Evolutionary conservation across 140 eudicot species (phyloP), one percentile per base, ranked within the genome.

Genomic region (Flaveria floridana): DNA sequence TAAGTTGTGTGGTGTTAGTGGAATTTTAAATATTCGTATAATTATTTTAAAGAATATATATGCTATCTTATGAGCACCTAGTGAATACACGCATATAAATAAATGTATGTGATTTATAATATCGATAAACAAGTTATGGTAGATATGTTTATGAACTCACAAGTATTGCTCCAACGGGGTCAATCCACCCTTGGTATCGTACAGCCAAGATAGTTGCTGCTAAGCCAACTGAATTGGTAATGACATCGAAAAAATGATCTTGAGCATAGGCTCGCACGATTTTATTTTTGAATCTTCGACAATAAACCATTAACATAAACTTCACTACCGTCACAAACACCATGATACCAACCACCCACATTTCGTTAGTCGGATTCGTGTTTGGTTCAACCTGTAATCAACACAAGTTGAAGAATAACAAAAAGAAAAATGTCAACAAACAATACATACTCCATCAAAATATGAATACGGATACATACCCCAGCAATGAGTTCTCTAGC

Each of bases 321-420:
- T 94, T 94, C 23, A 94, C 93, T 7, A 61, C 68, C 0, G 97
- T 94, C 2, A 90, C 99, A 11, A 82, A 74, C 1, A 84, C 85
- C 99, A 94, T 94, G 71, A 94, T 94, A 51, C 96, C 99, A 23
- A 90, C 86, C 86, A 88, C 89, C 99, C 99, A 94, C 78, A 67
- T 79, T 80, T 90, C 96, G 65, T 87, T 73, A 26, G 75, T 76
- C 21, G 65, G 91, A 59, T 84, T 59, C 75, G 80, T 70, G 57
- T 77, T 78, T 12, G 89, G 91, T 4, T 76, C 89, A 26, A 85
- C 44, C 90, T 92, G 83, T 67, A 74, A 71, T 41, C 19, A 20
- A 56, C 15, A 63, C 61, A 52, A 44, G 23, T 18, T 34, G 18
- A 51, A 52, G 34, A 63, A 48, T 14, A 47, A 69, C 41, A 23